These are phyloP conservation scores for Sporisorium sorghi DNA, from an alignment of 1,284 basidiomycete genomes.

Conservation along the genomic window DNA sequence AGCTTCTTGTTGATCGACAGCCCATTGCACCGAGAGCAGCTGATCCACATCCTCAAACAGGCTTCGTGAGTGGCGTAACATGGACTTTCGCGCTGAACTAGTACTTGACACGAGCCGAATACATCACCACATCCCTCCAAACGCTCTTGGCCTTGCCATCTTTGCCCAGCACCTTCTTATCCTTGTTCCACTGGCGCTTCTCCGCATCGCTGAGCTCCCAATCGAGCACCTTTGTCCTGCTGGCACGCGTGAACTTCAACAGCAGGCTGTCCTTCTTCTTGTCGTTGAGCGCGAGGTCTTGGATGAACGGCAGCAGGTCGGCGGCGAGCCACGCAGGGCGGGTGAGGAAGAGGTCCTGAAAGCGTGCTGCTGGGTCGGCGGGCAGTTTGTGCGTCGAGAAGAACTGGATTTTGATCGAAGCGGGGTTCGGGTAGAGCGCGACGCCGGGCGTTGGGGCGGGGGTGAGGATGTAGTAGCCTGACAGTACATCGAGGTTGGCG, in stretches of 20 bases:
- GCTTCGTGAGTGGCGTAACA: not conserved
- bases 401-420: slow-evolving; percentile 53
- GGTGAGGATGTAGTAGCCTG: slow-evolving; percentile 52
- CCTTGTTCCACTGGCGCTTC: slow-evolving; percentile 34
- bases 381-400: slow-evolving; percentile 62
- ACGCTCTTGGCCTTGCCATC: slow-evolving; percentile 28
- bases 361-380: slow-evolving; percentile 59
- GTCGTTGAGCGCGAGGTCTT: slow-evolving; percentile 45
- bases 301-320: slow-evolving; percentile 69
- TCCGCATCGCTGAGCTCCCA: slow-evolving; percentile 39
- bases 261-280: slow-evolving; percentile 55
- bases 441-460: slow-evolving; percentile 46
- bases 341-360: slow-evolving; percentile 65
- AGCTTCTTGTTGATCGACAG: not conserved
- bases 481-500: slow-evolving; percentile 30
- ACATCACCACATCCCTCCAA: slow-evolving; percentile 48
- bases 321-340: slow-evolving; percentile 61
- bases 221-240: slow-evolving; percentile 46
- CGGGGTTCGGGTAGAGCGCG: slow-evolving; percentile 16
- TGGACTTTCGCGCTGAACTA: slow-evolving; percentile 4
- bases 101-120: slow-evolving; percentile 54
- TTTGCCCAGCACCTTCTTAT: slow-evolving; percentile 29
- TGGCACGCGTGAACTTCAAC: slow-evolving; percentile 55
- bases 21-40: not conserved
- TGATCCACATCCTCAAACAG: not conserved